A percentile compares a stretch with the other conserved stretches of the same genome.
Evolutionary conservation across 768 basidiomycete species (phyloP).

Genomic region (Pleurotus tuber-regium): DNA sequence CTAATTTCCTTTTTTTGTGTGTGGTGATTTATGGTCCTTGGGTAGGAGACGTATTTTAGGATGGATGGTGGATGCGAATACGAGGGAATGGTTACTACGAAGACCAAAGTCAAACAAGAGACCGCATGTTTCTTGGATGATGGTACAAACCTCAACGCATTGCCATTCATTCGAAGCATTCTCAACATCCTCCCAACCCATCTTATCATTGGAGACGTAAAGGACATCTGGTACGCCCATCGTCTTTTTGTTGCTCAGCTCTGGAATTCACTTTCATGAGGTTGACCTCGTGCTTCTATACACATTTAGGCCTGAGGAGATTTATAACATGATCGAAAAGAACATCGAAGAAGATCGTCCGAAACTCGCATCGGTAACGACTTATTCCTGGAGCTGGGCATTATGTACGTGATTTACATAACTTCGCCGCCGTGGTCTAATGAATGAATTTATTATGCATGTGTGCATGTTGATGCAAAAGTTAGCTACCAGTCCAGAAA

Average conservation of each 20-base stretch:
- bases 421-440: background rate
- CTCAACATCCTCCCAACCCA: background rate
- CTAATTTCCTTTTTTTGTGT: too few species aligned
- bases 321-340: background rate
- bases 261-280: background rate
- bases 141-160: background rate
- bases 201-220: background rate
- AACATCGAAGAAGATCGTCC: background rate
- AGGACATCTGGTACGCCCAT: background rate
- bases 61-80: background rate
- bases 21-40: background rate
- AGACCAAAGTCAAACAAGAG: background rate
- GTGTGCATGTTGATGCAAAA: too few species aligned
- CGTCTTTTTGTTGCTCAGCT: background rate
- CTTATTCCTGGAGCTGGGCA: background rate
- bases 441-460: background rate
- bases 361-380: background rate
- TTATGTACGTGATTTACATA: background rate
- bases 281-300: too few species aligned
- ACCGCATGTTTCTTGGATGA: background rate
- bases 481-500: background rate
- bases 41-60: background rate
- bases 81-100: background rate
- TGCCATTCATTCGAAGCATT: background rate
- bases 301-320: background rate